These are phyloP conservation scores for Vickermania ingenoplastis DNA, from an alignment of 208 protist species.

Conservation along the genomic window DNA sequence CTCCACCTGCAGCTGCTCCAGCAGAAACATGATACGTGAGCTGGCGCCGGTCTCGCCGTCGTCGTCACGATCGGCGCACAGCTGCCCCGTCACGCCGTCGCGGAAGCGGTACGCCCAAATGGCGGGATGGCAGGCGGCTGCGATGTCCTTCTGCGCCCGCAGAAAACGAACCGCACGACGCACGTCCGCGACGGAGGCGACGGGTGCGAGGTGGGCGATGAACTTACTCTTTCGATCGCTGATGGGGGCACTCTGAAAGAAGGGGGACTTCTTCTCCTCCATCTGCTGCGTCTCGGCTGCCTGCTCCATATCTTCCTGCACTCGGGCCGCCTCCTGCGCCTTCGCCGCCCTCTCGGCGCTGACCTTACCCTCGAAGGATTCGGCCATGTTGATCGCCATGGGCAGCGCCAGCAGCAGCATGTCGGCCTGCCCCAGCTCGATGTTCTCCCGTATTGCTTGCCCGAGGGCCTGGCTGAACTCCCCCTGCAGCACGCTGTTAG, in stretches of 20 bases:
- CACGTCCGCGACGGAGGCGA: conserved; percentile 42
- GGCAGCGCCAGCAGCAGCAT: conserved; percentile 44
- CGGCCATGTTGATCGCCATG: conserved; percentile 33
- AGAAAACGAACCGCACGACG: conserved; percentile 44
- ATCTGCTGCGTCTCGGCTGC: neutral
- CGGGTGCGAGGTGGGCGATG: conserved; percentile 71
- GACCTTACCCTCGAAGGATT: conserved; percentile 42
- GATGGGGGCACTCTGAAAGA: conserved; percentile 52
- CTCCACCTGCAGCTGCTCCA: conserved; percentile 73
- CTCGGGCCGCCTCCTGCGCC: conserved; percentile 8
- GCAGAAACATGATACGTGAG: conserved; percentile 73
- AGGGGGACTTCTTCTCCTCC: conserved; percentile 13
- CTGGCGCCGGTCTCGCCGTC: conserved; percentile 90
- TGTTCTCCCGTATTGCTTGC: conserved; percentile 36
- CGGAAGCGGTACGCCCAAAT: conserved; percentile 92
- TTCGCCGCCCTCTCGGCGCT: conserved; percentile 21
- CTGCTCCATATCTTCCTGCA: conserved; percentile 15
- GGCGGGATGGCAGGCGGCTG: conserved; percentile 79
- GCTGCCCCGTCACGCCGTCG: conserved; percentile 27
- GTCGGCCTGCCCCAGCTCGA: conserved; percentile 33
- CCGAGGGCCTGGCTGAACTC: conserved; percentile 27
- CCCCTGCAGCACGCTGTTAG: conserved; percentile 39
- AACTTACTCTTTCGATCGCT: conserved; percentile 81
- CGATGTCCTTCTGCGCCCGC: conserved; percentile 46
- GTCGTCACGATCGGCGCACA: conserved; percentile 88